Evolutionary conservation across 148 eudicot species (phyloP).

Genomic region (Limonium bicolor): DNA sequence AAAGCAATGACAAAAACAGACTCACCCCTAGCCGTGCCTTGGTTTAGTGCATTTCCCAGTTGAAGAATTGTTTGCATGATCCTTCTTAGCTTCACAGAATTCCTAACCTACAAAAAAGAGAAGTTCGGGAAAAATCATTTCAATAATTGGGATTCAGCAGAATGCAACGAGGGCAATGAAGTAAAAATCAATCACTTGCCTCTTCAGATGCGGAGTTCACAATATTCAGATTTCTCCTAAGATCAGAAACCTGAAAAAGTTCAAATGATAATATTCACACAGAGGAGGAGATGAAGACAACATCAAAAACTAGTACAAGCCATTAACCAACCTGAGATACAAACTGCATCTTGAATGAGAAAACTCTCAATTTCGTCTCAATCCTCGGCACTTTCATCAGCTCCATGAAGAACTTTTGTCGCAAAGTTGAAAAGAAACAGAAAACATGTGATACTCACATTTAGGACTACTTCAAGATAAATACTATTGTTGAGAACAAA

Average conservation of each 20-base stretch:
- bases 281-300: neutral
- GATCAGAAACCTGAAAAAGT: conserved; percentile 29
- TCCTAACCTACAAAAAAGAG: conserved; percentile 23
- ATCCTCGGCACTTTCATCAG: conserved; percentile 48
- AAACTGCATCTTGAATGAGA: conserved; percentile 16
- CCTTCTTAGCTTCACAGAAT: conserved; percentile 42
- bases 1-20: neutral
- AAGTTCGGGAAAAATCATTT: neutral
- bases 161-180: neutral
- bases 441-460: neutral
- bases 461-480: neutral
- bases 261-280: neutral
- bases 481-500: neutral
- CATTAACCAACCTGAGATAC: conserved; percentile 20
- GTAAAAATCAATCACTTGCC: conserved; percentile 11
- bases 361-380: conserved; percentile 37
- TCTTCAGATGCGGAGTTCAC: conserved; percentile 39
- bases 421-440: neutral
- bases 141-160: neutral
- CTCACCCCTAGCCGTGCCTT: conserved; percentile 58
- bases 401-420: conserved; percentile 48
- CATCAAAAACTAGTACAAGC: neutral
- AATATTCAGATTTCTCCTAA: conserved; percentile 26
- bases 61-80: conserved; percentile 45
- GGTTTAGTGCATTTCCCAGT: conserved; percentile 53